Conservation (phyloP, 495 filamentous ascomycete genomes). For the Viridothelium virens region DNA sequence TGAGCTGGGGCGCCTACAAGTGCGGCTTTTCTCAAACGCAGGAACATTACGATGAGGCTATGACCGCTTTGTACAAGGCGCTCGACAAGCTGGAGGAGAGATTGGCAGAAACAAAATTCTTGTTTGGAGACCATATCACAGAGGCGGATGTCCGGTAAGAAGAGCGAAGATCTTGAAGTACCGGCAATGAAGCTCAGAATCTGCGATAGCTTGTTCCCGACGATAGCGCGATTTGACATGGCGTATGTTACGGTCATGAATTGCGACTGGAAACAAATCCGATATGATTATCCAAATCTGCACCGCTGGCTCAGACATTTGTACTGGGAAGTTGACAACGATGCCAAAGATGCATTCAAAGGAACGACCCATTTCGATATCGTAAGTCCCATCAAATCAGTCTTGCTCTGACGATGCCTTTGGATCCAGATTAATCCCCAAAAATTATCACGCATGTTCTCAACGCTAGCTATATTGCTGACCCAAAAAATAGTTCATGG, state of each 20-base stretch:
- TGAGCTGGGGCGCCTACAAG: not conserved
- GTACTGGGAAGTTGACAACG: not conserved
- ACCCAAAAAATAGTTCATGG: not conserved
- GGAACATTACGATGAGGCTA: not conserved
- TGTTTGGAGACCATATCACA: not conserved
- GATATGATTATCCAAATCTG: not conserved
- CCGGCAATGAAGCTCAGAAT: not conserved
- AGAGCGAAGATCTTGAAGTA: not conserved
- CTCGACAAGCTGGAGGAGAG: not conserved
- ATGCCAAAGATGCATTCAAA: not conserved
- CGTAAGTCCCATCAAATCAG: too few relatives aligned
- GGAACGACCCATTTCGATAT: not conserved
- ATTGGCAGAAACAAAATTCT: not conserved
- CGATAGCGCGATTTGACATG: not conserved
- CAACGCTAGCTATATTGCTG: too few relatives aligned
- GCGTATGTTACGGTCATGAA: not conserved
- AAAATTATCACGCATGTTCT: too few relatives aligned
- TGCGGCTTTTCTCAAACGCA: not conserved
- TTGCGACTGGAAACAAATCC: not conserved
- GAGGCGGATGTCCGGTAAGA: not conserved
- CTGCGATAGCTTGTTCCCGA: not conserved
- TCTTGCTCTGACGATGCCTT: too few relatives aligned
- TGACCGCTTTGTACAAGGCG: not conserved
- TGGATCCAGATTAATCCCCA: too few relatives aligned
- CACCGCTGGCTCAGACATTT: not conserved